These are phyloP conservation scores for Pachyrhizus erosus DNA, from an alignment of 306 rosid species.

Conservation along the genomic window DNA sequence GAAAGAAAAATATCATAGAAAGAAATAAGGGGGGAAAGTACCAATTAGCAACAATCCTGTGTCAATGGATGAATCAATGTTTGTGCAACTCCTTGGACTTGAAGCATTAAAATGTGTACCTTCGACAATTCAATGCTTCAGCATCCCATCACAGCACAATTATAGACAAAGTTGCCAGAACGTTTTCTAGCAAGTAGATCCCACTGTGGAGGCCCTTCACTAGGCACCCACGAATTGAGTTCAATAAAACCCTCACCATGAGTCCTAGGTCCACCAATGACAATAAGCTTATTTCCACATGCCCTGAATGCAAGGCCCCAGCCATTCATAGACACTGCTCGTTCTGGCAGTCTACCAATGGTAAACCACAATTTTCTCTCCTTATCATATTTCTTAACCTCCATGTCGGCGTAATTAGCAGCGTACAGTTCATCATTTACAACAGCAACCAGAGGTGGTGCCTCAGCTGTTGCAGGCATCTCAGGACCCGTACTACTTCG, in stretches of 20 bases:
- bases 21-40: constrained; percentile 55
- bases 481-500: constrained; percentile 57
- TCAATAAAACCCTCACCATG: constrained; percentile 80
- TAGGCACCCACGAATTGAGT: constrained; percentile 91
- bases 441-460: constrained; percentile 93
- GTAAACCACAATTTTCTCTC: constrained; percentile 57
- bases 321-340: constrained; percentile 83
- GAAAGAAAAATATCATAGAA: constrained; percentile 45
- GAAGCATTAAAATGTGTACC: constrained; percentile 45
- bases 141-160: constrained; percentile 99
- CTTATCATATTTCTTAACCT: constrained; percentile 80
- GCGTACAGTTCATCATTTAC: constrained; percentile 82
- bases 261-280: constrained; percentile 85
- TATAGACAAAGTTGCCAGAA: constrained; percentile 85
- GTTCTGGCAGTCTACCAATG: constrained; percentile 84
- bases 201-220: constrained; percentile 96
- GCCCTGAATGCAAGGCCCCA: constrained; percentile 99
- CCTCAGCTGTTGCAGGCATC: constrained; percentile 77
- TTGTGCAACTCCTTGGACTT: constrained; percentile 45
- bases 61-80: constrained; percentile 58
- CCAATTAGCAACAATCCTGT: constrained; percentile 75
- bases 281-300: constrained; percentile 85
- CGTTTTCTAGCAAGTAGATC: constrained; percentile 74
- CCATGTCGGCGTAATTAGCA: constrained; percentile 90
- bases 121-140: constrained; percentile 47